Conservation (phyloP, 768 basidiomycete species). For the Xanthoconium stramineum region DNA sequence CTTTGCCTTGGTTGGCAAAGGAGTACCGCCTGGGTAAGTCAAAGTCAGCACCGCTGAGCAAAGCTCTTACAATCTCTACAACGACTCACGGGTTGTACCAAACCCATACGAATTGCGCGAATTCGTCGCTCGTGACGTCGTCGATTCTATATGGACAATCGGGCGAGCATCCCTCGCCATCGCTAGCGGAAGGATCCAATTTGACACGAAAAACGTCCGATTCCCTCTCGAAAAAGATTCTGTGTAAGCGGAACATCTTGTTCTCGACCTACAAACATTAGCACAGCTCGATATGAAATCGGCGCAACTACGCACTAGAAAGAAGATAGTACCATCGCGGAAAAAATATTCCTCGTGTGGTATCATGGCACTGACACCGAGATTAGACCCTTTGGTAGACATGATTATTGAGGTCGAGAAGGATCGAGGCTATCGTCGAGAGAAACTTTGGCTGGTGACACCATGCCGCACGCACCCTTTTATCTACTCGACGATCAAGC, state of each 20-base stretch:
- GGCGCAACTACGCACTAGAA: constrained; percentile 41
- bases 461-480: neutral
- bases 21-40: constrained; percentile 45
- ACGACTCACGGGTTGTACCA: constrained; percentile 45
- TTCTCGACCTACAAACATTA: constrained; percentile 30
- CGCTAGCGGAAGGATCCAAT: constrained; percentile 11
- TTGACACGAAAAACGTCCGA: constrained; percentile 29
- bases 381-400: neutral
- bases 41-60: neutral
- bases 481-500: constrained; percentile 9
- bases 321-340: constrained; percentile 49
- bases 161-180: neutral
- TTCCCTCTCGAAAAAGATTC: constrained; percentile 37
- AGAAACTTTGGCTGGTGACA: neutral
- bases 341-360: constrained; percentile 46
- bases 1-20: constrained; percentile 45
- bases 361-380: constrained; percentile 18
- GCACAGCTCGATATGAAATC: neutral
- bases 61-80: neutral
- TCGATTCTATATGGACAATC: constrained; percentile 9
- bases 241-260: constrained; percentile 32
- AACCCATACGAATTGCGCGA: constrained; percentile 49
- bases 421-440: neutral
- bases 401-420: neutral
- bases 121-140: constrained; percentile 36